Base-by-base conservation (phyloP, 306 rosid genomes). In the Trichosanthes truncata region DNA sequence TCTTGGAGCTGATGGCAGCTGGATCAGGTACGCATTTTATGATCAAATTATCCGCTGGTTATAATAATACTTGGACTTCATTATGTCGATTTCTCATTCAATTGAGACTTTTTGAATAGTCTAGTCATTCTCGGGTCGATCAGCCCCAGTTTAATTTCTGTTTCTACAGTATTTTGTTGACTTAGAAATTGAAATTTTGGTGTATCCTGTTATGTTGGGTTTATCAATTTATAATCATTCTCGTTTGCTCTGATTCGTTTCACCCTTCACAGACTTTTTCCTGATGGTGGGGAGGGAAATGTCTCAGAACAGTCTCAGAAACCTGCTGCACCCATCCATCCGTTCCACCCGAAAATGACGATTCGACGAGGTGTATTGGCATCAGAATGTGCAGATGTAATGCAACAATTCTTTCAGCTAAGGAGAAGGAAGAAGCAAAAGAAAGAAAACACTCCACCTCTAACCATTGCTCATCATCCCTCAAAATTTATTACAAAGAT, bases 1-100 rank as follows among this genome's bases (percentile, higher is more conserved):
- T 88, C 98, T 96, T 83, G 99, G 99, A 35, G 98, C 99, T 49
- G 99, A 96, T 83, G 99, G 99, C 66, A 93, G 98, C 91, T 96
- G 99, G 99, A 87, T 96, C 83, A 91, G 93, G 99, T 93, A 88
- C 67, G 86, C 67, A 21, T 72, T 83, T 69, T 67, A 68, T 45
- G 35, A 48, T 35, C 63, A 41, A 72, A 45, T 15, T 15, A 25
- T 71, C 57, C 3, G 4, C 57, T 25, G 18, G 6, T 71, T 13
- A 71, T 21, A 71, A 23, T 23, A 12, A 69, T 14, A 9, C 33
- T 69, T 14, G 31, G 31, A 4, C 33, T 20, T 40, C 17, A 20
- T 33, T 35, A 23, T 63, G 45, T 45, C 46, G 12, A 31, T 63
- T 40, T 13, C 23, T 67, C 74, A 66, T 15, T 66, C 40, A 36